Percentiles rank a stretch among this genome's conserved stretches.
These are phyloP conservation scores for Hypoxylon perforatum DNA, from an alignment of 495 filamentous ascomycete species.

Conservation along the genomic window DNA sequence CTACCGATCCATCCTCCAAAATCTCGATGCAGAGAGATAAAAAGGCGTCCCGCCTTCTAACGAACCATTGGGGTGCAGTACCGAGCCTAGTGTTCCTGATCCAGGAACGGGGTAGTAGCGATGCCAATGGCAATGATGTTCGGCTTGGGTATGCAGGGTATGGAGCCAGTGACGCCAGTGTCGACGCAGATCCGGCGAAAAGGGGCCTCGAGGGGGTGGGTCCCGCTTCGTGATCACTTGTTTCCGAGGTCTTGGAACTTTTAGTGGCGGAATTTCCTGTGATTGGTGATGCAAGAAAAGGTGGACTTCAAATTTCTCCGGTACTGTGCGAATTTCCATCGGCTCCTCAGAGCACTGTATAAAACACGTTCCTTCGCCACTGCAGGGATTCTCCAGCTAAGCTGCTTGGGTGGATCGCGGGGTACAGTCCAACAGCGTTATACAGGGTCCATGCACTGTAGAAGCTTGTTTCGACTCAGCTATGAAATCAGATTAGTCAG, in stretches of 20 bases:
- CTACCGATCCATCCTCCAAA: conserved; percentile 34
- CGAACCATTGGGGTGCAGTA: conserved; percentile 19
- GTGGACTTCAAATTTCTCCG: too few relatives aligned
- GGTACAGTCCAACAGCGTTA: background rate
- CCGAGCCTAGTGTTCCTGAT: conserved; percentile 20
- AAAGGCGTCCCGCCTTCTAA: background rate
- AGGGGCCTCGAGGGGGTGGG: conserved; percentile 6
- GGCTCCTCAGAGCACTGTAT: too few relatives aligned
- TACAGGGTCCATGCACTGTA: background rate
- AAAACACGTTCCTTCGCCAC: background rate
- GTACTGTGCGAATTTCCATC: too few relatives aligned
- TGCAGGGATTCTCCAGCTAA: background rate
- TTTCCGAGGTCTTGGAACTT: conserved; percentile 14
- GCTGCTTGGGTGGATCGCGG: background rate
- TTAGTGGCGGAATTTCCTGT: conserved; percentile 26
- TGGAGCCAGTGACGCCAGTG: conserved; percentile 39
- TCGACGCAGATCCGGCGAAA: conserved; percentile 33
- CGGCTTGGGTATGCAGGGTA: conserved; percentile 12
- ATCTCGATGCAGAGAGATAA: conserved; percentile 8
- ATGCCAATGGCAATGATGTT: conserved; percentile 31
- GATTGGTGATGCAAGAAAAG: conserved; percentile 21
- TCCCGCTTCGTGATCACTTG: conserved; percentile 17
- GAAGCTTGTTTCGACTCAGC: background rate
- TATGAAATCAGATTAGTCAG: conserved; percentile 9
- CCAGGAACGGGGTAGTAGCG: conserved; percentile 13